These are phyloP conservation scores for Ogataea pignaliae DNA, from an alignment of 805 yeast species.

Conservation along the genomic window DNA sequence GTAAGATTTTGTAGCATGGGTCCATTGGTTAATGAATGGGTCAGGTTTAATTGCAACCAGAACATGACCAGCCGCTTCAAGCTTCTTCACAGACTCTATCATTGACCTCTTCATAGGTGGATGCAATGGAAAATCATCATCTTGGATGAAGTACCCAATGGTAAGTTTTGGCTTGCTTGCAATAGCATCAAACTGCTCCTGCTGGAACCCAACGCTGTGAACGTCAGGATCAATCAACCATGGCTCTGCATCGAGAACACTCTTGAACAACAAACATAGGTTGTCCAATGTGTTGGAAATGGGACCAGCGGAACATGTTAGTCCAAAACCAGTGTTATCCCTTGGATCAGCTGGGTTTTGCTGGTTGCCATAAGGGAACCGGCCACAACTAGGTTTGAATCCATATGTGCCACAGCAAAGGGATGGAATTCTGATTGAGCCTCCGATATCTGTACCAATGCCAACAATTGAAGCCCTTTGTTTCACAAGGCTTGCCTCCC, in stretches of 20 bases:
- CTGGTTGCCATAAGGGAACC: slow-evolving; percentile 27
- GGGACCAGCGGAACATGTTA: slow-evolving; percentile 41
- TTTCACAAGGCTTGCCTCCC: slow-evolving; percentile 56
- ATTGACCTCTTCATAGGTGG: slow-evolving; percentile 51
- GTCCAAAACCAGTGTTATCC: slow-evolving; percentile 25
- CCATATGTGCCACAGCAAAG: slow-evolving; percentile 54
- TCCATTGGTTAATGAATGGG: not conserved
- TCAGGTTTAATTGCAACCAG: slow-evolving; percentile 30
- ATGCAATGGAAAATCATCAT: slow-evolving; percentile 49
- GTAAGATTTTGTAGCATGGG: not conserved
- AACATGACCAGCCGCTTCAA: slow-evolving; percentile 40
- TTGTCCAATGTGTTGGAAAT: slow-evolving; percentile 44
- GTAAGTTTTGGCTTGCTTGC: slow-evolving; percentile 31
- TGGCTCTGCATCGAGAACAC: slow-evolving; percentile 16
- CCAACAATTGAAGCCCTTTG: slow-evolving; percentile 54
- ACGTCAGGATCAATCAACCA: slow-evolving; percentile 45
- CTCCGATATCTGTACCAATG: slow-evolving; percentile 62
- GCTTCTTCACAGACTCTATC: slow-evolving; percentile 23
- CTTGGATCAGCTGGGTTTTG: slow-evolving; percentile 18
- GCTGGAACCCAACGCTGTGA: slow-evolving; percentile 40
- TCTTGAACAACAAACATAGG: slow-evolving; percentile 43
- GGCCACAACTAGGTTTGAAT: slow-evolving; percentile 40
- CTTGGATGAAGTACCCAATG: slow-evolving; percentile 49
- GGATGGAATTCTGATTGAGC: slow-evolving; percentile 55
- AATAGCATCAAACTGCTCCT: slow-evolving; percentile 18